Evolutionary conservation across 768 basidiomycete species (phyloP), one percentile per base, ranked within the genome.

Genomic region (Steccherinum ochraceum): DNA sequence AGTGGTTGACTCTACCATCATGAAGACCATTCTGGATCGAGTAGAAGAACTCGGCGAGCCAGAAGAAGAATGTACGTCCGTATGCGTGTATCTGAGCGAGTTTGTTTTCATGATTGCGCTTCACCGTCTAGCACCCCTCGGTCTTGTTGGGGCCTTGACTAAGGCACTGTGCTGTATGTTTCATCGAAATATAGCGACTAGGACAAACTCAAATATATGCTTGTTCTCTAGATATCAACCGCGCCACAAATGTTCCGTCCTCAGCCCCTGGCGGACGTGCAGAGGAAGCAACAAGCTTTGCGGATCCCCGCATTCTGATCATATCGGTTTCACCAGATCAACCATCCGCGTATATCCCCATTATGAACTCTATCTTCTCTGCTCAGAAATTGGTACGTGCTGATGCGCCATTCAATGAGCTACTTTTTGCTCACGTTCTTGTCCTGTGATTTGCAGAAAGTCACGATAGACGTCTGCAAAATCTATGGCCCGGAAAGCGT

Each of bases 291-390:
- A 50, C 67, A 20, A 42, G 62, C n/a, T 54, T 67, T 41, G 61
- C 70, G 1, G 77, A 82, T 53, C 77, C 85, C 0, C 72, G 83
- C 7, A 83, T 89, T 46, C 66, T 87, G 46, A 75, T 98, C 56
- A 74, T 99, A 48, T 94, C 93, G 39, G 93, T 96, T 49, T 95
- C 94, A 11, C 90, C 91, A 13, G 89, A 95, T 68, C 76, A 86
- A 24, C 86, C 89, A 7, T 78, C 84, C 5, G 91, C 93, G 10
- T 99, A 99, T 68, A 95, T 98, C 45, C 91, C 95, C 21, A 84
- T 98, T 64, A 99, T 99, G 96, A 98, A 98, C 65, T 86, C 93
- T 49, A 98, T 98, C 45, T 99, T 99, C 69, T 93, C 94, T 16
- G 96, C 96, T 3, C 96, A 99, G 68, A 99, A 99, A 72, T 75